phyloP scores from a whole-genome alignment of 140 eudicot genomes.

The Anethum foeniculum region DNA sequence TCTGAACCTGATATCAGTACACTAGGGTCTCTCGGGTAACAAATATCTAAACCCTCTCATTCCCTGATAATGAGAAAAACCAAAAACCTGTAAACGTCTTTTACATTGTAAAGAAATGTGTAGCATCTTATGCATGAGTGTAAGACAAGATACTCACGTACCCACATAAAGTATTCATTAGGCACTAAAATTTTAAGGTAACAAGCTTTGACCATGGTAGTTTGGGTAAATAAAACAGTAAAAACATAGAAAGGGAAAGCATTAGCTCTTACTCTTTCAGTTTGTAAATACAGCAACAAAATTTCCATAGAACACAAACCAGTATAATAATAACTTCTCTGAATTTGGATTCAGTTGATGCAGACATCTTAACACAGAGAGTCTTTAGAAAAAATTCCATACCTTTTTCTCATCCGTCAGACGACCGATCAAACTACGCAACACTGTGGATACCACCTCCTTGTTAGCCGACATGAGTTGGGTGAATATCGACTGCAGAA shows the following conservation, averaged over 20 bases:
- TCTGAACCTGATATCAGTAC: too few relatives aligned
- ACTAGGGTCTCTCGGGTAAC: too few relatives aligned
- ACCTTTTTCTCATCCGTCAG: conserved; percentile 42
- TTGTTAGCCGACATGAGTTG: conserved; percentile 65
- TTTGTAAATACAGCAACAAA: not conserved
- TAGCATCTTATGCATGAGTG: not conserved
- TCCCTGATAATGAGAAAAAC: too few relatives aligned
- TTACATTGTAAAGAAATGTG: too few relatives aligned
- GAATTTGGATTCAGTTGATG: too few relatives aligned
- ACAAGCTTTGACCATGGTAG: not conserved
- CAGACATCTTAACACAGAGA: not conserved
- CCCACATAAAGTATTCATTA: not conserved
- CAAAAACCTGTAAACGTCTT: too few relatives aligned
- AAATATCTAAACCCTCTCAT: too few relatives aligned
- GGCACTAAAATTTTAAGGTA: not conserved
- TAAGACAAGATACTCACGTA: not conserved
- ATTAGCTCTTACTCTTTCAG: not conserved
- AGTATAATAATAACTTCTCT: not conserved
- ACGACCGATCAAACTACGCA: conserved; percentile 48
- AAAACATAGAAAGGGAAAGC: not conserved
- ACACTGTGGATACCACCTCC: conserved; percentile 36
- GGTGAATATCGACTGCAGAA: conserved; percentile 49
- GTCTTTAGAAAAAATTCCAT: not conserved
- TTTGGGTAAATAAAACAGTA: not conserved
- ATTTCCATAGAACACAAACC: not conserved